A percentile compares a stretch with the other conserved stretches of the same genome.
Conservation (phyloP, 2,329 filamentous ascomycete species). For the Blumeriella jaapii region DNA sequence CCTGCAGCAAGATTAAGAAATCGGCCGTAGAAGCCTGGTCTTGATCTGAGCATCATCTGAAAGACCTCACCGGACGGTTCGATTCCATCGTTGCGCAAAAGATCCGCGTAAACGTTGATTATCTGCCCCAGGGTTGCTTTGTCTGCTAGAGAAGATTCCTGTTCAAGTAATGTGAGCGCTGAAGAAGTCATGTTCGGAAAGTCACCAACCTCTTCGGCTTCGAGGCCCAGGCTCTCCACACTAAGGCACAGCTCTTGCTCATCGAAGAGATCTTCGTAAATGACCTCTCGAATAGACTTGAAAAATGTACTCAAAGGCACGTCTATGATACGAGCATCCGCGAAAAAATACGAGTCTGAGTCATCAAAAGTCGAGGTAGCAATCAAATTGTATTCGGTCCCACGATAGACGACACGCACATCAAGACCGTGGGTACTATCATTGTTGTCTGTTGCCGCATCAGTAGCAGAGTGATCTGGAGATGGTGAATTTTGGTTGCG, state of each 20-base stretch:
- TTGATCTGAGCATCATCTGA: constrained; percentile 44
- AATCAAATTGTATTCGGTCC: constrained; percentile 45
- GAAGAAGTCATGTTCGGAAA: not conserved
- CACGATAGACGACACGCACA: constrained; percentile 43
- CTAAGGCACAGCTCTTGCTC: constrained; percentile 46
- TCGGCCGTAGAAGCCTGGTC: constrained; percentile 40
- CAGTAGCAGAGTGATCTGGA: not conserved
- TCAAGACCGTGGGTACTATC: constrained; percentile 24
- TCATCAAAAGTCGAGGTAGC: constrained; percentile 41
- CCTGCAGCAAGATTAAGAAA: constrained; percentile 39
- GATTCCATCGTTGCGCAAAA: constrained; percentile 47
- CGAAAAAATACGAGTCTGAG: constrained; percentile 43
- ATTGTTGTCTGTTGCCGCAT: not conserved
- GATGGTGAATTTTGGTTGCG: not conserved
- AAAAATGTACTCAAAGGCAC: constrained; percentile 44
- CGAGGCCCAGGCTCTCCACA: constrained; percentile 42
- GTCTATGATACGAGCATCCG: constrained; percentile 42
- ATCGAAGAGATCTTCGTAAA: constrained; percentile 41
- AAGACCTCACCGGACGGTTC: constrained; percentile 38
- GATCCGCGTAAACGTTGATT: constrained; percentile 44
- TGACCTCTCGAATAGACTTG: constrained; percentile 39
- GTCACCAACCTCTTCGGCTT: constrained; percentile 43
- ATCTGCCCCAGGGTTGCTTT: constrained; percentile 43
- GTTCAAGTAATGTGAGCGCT: constrained; percentile 21
- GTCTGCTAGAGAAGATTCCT: constrained; percentile 38